Evolutionary conservation across 306 rosid genomes (phyloP).

Genomic region (Dryas drummondii): DNA sequence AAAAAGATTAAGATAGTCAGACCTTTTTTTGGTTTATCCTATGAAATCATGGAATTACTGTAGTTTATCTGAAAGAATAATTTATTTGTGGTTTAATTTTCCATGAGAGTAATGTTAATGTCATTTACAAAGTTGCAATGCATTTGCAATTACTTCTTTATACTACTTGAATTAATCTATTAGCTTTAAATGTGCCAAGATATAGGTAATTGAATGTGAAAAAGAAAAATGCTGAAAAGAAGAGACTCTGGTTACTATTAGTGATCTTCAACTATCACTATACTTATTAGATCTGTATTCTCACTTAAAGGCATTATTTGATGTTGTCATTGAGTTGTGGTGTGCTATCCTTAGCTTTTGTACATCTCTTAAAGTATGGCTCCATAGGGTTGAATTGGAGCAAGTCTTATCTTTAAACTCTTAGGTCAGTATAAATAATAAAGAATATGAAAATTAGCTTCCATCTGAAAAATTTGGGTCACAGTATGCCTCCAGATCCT

Average conservation of each 20-base stretch:
- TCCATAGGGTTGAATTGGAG: neutral
- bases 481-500: neutral
- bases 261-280: too few relatives aligned
- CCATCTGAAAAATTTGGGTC: conserved; percentile 8
- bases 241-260: too few relatives aligned
- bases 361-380: neutral
- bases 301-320: neutral
- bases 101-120: too few relatives aligned
- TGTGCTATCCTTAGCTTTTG: neutral
- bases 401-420: neutral
- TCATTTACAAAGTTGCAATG: too few relatives aligned
- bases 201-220: too few relatives aligned
- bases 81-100: too few relatives aligned
- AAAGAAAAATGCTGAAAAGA: too few relatives aligned
- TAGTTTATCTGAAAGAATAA: too few relatives aligned
- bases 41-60: neutral
- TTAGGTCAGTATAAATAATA: neutral
- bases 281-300: too few relatives aligned
- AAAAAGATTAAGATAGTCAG: neutral
- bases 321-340: neutral
- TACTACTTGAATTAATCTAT: neutral
- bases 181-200: neutral
- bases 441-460: neutral
- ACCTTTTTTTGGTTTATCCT: neutral
- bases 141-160: too few relatives aligned